Percentiles rank a stretch among this genome's conserved stretches.
Conservation (phyloP, 495 filamentous ascomycete genomes). For the Bathelium albidoporum region DNA sequence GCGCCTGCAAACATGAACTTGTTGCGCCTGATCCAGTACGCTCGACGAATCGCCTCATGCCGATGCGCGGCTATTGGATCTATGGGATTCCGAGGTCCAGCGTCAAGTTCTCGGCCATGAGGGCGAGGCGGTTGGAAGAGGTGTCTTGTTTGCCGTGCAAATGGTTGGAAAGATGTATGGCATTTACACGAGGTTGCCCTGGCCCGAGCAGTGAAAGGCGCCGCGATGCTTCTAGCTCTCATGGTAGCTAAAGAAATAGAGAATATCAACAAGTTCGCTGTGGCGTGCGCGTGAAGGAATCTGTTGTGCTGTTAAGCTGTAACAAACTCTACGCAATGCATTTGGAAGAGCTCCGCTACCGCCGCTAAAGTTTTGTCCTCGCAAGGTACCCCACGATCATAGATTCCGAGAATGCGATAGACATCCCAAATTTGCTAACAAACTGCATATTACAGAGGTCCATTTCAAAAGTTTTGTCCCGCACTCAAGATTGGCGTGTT, state of each 20-base stretch:
- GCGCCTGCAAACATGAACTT: constrained; percentile 39
- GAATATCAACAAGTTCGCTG: not conserved
- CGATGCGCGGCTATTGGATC: constrained; percentile 39
- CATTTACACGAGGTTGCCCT: not conserved
- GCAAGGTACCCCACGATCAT: not conserved
- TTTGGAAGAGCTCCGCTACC: no score
- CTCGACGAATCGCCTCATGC: constrained; percentile 30
- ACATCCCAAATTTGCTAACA: no score
- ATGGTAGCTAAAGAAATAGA: not conserved
- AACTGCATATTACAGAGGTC: no score
- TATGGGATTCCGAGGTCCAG: constrained; percentile 23
- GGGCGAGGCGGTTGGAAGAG: not conserved
- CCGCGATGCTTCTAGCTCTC: not conserved
- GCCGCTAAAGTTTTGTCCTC: not conserved
- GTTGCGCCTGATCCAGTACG: constrained; percentile 38
- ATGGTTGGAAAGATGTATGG: not conserved
- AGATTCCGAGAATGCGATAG: no score
- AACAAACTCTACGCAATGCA: no score
- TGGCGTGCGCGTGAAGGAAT: not conserved
- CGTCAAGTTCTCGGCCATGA: not conserved
- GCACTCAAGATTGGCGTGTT: no score
- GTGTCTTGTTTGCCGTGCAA: not conserved
- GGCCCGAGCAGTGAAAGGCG: not conserved
- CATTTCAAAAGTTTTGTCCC: no score
- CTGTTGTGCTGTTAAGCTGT: no score